These are phyloP conservation scores for Dillenia suffruticosa DNA, from an alignment of 164 flowering plant species.

Conservation along the genomic window DNA sequence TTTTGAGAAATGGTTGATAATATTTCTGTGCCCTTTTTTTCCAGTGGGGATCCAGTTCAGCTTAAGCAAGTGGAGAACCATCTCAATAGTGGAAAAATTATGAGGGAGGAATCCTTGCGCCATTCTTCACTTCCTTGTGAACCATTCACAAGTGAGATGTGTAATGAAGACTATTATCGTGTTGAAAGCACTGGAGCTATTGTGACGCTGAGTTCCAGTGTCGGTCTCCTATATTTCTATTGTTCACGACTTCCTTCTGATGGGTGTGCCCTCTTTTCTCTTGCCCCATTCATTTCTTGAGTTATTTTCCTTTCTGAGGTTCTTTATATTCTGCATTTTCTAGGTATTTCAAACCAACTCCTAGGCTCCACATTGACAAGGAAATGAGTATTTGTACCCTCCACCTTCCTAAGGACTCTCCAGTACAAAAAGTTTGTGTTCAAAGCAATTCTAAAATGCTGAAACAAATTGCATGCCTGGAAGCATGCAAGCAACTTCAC, in stretches of 20 bases:
- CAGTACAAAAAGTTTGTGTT: slow-evolving; percentile 43
- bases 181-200: slow-evolving; percentile 74
- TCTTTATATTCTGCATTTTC: not conserved
- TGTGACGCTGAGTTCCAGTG: slow-evolving; percentile 60
- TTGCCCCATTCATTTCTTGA: not conserved
- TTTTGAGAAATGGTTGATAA: no score
- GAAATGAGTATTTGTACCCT: slow-evolving; percentile 41
- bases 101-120: slow-evolving; percentile 62
- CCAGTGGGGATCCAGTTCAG: slow-evolving; percentile 50
- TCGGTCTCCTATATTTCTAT: slow-evolving; percentile 54
- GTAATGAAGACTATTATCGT: slow-evolving; percentile 39
- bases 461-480: slow-evolving; percentile 68
- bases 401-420: slow-evolving; percentile 72
- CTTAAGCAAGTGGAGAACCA: slow-evolving; percentile 40
- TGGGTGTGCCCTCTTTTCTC: slow-evolving; percentile 39
- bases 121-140: slow-evolving; percentile 57
- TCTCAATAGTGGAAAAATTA: slow-evolving; percentile 58
- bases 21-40: not conserved
- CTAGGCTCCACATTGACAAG: slow-evolving; percentile 44
- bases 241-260: slow-evolving; percentile 91
- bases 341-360: slow-evolving; percentile 79
- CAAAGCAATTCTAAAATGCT: slow-evolving; percentile 34
- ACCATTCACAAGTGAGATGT: slow-evolving; percentile 32
- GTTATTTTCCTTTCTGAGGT: not conserved
- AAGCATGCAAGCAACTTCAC: slow-evolving; percentile 80